A percentile compares a stretch with the other conserved stretches of the same genome.
Evolutionary conservation across 306 rosid genomes (phyloP).

Genomic region (Lablab purpureus): DNA sequence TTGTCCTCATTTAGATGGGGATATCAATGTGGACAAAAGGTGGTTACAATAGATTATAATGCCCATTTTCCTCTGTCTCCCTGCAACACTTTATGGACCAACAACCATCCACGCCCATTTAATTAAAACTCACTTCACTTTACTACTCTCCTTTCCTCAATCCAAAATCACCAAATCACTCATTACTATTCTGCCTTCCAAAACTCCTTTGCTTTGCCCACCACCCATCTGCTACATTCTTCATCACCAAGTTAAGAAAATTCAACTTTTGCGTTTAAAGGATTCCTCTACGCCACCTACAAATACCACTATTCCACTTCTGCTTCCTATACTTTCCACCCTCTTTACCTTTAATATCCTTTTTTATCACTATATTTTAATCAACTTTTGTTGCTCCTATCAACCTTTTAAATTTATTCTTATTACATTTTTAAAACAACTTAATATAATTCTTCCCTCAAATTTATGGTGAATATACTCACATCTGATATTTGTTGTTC

Average conservation of each 20-base stretch:
- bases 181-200: background rate
- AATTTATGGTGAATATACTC: too few relatives aligned
- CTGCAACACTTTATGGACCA: slow-evolving; percentile 35
- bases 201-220: background rate
- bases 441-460: too few relatives aligned
- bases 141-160: background rate
- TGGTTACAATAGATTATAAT: slow-evolving; percentile 37
- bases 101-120: slow-evolving; percentile 24
- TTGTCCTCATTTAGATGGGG: slow-evolving; percentile 48
- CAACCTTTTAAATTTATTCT: too few relatives aligned
- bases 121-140: slow-evolving; percentile 1
- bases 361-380: too few relatives aligned
- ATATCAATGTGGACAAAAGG: slow-evolving; percentile 43
- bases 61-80: slow-evolving; percentile 48
- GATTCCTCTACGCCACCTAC: background rate
- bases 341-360: too few relatives aligned
- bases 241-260: slow-evolving; percentile 6
- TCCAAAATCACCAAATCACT: background rate
- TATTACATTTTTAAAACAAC: too few relatives aligned
- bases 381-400: too few relatives aligned
- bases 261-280: background rate
- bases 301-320: background rate
- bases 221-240: background rate
- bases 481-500: too few relatives aligned
- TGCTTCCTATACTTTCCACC: too few relatives aligned